Evolutionary conservation across 1,284 basidiomycete species (phyloP), one percentile per base, ranked within the genome.

Genomic region (Lentinus polychrous): DNA sequence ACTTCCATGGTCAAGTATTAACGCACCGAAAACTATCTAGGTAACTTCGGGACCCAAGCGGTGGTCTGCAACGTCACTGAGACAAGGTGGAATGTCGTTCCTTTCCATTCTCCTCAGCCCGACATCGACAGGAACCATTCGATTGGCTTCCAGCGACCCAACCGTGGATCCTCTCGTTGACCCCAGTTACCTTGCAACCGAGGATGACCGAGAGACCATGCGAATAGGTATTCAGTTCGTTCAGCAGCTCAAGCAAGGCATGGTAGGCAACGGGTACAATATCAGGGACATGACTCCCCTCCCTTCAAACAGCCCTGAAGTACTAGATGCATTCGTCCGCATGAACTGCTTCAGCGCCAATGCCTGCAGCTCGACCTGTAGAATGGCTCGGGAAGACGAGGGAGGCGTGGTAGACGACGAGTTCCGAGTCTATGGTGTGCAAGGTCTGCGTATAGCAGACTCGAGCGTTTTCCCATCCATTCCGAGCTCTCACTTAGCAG

Each of bases 51-150:
- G 27, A n/a, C n/a, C n/a, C n/a, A 5, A 27, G 10, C 27, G 27
- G 5, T 27, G 10, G 27, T 27, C 4, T 31, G 22, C 31, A 8
- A 8, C 10, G 14, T 32, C 24, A 3, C 12, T 23, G 10, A 49
- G 94, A 27, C 94, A 39, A 96, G 94, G 42, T 8, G 18, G 39
- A 17, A 14, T 43, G 4, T 12, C 42, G 3, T 31, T 33, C n/a
- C 8, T 31, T 17, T 5, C 24, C n/a, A 12, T 24, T 14, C 8
- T 31, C 5, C 24, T 33, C 8, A 61, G 58, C 4, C 68, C 69
- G 2, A 52, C 60, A 37, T 67, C 66, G 18, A 48, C 48, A n/a
- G 68, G 69, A 6, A 56, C 56, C 2, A 56, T 70, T 8, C 62
- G 63, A 7, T 56, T 72, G 22, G 48, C 58, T 35, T 63, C 68